Evolutionary conservation across 2,329 filamentous ascomycete species (phyloP).

Genomic region (Ophiocordyceps australis): DNA sequence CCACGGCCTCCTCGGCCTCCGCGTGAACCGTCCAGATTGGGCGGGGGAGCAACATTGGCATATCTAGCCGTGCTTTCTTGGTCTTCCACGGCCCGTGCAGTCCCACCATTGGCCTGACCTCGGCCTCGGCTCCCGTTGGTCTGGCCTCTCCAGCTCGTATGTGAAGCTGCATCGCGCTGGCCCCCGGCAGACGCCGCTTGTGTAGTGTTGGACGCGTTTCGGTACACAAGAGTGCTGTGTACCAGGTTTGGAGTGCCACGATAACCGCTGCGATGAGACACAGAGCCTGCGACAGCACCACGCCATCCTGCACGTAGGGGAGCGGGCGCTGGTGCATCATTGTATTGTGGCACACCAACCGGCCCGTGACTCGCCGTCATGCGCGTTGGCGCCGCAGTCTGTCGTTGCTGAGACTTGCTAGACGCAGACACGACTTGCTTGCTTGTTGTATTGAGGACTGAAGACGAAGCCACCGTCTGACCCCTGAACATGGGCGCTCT

Average conservation of each 20-base stretch:
- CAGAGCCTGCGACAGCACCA: constrained; percentile 33
- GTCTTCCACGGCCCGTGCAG: too few species aligned
- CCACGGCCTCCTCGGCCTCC: constrained; percentile 20
- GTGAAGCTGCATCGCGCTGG: too few species aligned
- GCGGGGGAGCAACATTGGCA: constrained; percentile 41
- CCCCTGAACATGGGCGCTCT: constrained; percentile 87
- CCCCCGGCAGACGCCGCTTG: too few species aligned
- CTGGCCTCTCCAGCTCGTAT: constrained; percentile 7
- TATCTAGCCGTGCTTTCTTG: constrained; percentile 22
- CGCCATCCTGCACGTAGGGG: constrained; percentile 39
- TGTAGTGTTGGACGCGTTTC: constrained; percentile 16
- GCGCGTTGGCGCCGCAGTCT: constrained; percentile 27
- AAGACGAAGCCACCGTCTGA: constrained; percentile 75
- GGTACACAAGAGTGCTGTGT: constrained; percentile 34
- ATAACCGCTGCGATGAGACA: too few species aligned
- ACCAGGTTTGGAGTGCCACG: constrained; percentile 23
- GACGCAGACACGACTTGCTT: constrained; percentile 62
- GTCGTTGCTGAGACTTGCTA: constrained; percentile 26
- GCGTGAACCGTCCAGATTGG: constrained; percentile 28
- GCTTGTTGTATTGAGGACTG: constrained; percentile 73
- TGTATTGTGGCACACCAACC: constrained; percentile 43
- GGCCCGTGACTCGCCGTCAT: constrained; percentile 35
- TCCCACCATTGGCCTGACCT: too few species aligned
- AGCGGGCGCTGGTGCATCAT: constrained; percentile 34
- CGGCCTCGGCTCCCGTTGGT: too few species aligned